Percentiles rank a stretch among this genome's conserved stretches.
These are phyloP conservation scores for Panicum hallii DNA, from an alignment of 202 grass and related monocot genomes.

Conservation along the genomic window DNA sequence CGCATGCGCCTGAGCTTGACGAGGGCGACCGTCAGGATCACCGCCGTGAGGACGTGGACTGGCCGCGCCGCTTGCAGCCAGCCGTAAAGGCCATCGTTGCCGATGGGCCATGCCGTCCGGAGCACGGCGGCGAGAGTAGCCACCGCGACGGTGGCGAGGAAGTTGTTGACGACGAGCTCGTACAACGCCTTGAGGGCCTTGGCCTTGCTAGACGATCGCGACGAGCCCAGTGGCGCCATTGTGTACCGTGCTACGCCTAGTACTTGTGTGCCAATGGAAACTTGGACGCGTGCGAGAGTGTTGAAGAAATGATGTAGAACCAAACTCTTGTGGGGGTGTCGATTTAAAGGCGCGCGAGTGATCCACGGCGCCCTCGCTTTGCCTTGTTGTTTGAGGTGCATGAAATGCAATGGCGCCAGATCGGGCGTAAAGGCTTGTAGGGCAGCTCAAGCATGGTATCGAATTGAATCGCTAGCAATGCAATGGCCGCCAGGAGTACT, in stretches of 20 bases:
- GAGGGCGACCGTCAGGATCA: slow-evolving; percentile 32
- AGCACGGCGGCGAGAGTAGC: neutral
- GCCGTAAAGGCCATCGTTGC: slow-evolving; percentile 4
- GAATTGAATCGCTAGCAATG: neutral
- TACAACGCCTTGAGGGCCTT: slow-evolving; percentile 44
- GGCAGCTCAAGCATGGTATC: neutral
- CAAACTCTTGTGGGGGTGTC: too few species aligned
- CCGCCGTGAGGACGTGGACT: slow-evolving; percentile 4
- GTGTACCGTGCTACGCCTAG: neutral
- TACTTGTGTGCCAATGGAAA: too few species aligned
- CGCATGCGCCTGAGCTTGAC: slow-evolving; percentile 33
- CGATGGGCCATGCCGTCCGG: neutral
- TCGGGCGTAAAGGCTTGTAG: neutral
- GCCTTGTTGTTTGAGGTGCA: neutral
- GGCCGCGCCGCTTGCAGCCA: slow-evolving; percentile 6
- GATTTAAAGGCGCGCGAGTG: neutral
- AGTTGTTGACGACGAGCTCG: slow-evolving; percentile 50
- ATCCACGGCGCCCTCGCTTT: neutral
- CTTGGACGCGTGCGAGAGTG: neutral
- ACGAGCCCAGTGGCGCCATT: neutral
- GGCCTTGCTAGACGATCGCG: neutral
- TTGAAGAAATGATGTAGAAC: neutral
- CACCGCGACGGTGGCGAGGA: slow-evolving; percentile 31
- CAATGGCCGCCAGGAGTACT: too few species aligned
- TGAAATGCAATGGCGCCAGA: neutral